These are phyloP conservation scores for Udeniomyces megalosporus DNA, from an alignment of 768 basidiomycete genomes.

Conservation along the genomic window DNA sequence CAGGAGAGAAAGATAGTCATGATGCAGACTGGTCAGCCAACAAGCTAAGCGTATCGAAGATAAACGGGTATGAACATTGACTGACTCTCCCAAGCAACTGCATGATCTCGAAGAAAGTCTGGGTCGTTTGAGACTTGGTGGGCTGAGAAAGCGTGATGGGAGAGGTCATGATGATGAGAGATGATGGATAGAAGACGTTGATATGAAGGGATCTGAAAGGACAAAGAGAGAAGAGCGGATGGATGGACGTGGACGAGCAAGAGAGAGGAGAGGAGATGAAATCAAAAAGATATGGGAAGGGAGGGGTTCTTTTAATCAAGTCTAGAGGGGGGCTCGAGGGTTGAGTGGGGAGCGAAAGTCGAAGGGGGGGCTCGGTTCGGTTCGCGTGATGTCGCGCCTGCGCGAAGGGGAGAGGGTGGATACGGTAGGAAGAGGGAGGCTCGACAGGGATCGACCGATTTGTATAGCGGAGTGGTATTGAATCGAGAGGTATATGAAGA, in stretches of 20 bases:
- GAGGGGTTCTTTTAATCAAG: too few relatives aligned
- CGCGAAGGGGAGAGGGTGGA: neutral
- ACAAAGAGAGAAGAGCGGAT: neutral
- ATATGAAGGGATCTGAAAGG: neutral
- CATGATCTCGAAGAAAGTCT: conserved; percentile 1
- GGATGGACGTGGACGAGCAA: neutral
- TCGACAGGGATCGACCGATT: too few relatives aligned
- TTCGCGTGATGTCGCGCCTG: neutral
- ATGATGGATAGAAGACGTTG: neutral
- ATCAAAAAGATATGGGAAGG: neutral
- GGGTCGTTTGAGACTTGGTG: neutral
- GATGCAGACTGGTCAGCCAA: too few relatives aligned
- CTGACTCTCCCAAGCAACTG: neutral
- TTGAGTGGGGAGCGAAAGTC: neutral
- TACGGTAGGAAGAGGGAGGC: neutral
- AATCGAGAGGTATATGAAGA: too few relatives aligned
- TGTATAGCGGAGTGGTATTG: too few relatives aligned
- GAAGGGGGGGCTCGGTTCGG: too few relatives aligned
- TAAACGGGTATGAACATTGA: too few relatives aligned
- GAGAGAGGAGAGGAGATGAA: neutral
- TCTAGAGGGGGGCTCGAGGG: neutral
- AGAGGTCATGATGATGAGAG: neutral
- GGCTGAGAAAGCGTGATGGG: neutral
- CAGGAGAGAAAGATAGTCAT: too few relatives aligned
- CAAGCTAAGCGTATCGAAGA: too few relatives aligned